Evolutionary conservation across 495 filamentous ascomycete genomes (phyloP), one percentile per base, ranked within the genome.

Genomic region (Pyrenula aspistea): DNA sequence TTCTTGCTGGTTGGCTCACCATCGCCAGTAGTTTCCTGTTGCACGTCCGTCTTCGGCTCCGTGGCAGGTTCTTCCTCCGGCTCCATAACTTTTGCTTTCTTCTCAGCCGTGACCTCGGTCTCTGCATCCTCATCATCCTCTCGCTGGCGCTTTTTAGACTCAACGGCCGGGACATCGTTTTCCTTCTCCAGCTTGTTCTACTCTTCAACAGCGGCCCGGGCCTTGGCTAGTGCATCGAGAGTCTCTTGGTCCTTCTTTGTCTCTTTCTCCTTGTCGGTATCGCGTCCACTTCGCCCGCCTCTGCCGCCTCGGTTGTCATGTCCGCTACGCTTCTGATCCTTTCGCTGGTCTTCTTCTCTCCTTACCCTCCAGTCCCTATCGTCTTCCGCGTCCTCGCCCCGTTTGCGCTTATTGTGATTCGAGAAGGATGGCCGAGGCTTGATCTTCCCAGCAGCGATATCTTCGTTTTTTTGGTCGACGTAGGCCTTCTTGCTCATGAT

Each of bases 401-500:
- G 61, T 54, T 62, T 57, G 2, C 68, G 58, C 20, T 69, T 67
- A 24, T 66, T 53, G 20, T 70, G 67, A 19, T 72, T 66, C 55
- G 69, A 65, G 15, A 68, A 65, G 3, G 57, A 64, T 51, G 58
- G 69, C 53, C 67, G 58, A 49, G 83, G 79, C 62, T 80, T 69
- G 47, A 94, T 68, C 49, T 78, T 81, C 24, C 88, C 91, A 8
- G 83, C 78, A 59, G 82, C 78, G 70, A 94, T 95, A 23, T 88
- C 83, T 54, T 81, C 67, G 36, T 77, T 76, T 76, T 96, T 95
- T 67, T 82, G 78, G 22, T 88, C 81, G 54, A 84, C 80, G 67
- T 98, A 98, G n/a, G 83, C 83, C 60, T 81, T 80, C 83, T 97
- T 97, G 69, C 81, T 83, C 77, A 84, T 88, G 73, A 95, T 84